phyloP scores from a whole-genome alignment of 257 asterid genomes.

The Verbena officinalis region DNA sequence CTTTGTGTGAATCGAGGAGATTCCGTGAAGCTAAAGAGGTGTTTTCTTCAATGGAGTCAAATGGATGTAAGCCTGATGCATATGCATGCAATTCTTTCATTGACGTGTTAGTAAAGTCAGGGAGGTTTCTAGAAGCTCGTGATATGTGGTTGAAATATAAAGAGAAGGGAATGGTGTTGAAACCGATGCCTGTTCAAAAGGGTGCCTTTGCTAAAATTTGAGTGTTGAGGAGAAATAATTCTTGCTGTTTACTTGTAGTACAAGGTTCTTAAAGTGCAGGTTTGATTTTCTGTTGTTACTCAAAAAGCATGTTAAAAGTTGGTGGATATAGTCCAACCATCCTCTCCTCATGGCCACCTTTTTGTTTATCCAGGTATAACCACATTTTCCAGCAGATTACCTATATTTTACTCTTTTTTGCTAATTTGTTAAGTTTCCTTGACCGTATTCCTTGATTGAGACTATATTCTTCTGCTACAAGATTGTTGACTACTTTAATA shows the following conservation, averaged over 20 bases:
- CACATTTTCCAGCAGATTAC: slow-evolving; percentile 35
- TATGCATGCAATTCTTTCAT: slow-evolving; percentile 54
- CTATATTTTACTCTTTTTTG: slow-evolving; percentile 28
- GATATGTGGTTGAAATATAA: slow-evolving; percentile 50
- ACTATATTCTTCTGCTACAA: slow-evolving; percentile 28
- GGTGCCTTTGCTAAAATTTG: slow-evolving; percentile 29
- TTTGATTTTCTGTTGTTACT: slow-evolving; percentile 37
- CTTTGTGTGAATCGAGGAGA: slow-evolving; percentile 67
- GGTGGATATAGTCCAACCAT: slow-evolving; percentile 48
- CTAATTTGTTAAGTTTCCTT: slow-evolving; percentile 2
- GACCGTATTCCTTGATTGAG: slow-evolving; percentile 20
- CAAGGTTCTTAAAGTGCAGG: slow-evolving; percentile 36
- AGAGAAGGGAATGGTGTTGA: slow-evolving; percentile 51
- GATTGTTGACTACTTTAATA: slow-evolving; percentile 16
- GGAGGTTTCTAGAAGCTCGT: slow-evolving; percentile 57
- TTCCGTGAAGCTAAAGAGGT: slow-evolving; percentile 61
- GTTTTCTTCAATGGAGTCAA: slow-evolving; percentile 70
- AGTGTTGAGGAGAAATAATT: slow-evolving; percentile 23
- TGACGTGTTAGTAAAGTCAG: slow-evolving; percentile 54
- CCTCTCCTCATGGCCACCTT: slow-evolving; percentile 23
- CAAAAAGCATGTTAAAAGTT: slow-evolving; percentile 35
- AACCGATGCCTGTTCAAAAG: slow-evolving; percentile 35
- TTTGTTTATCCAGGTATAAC: slow-evolving; percentile 27
- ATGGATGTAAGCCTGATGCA: slow-evolving; percentile 73
- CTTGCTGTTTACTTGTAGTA: slow-evolving; percentile 29